Base-by-base conservation (phyloP, 164 flowering plant species). In the Vitis rupestris region DNA sequence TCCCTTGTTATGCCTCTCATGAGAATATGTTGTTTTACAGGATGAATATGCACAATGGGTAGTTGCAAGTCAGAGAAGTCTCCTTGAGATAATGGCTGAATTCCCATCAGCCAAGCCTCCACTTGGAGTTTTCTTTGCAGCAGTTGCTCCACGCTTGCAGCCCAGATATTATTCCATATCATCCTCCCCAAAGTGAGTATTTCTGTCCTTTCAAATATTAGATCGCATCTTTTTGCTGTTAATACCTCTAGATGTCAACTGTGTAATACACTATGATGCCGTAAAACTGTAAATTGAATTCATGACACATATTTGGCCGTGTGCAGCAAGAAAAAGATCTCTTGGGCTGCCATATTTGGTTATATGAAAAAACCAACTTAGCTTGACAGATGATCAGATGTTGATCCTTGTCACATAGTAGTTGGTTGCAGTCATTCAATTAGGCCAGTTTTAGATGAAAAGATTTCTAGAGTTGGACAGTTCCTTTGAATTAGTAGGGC, bases 141-240 rank as follows among this genome's bases (percentile, higher is more conserved):
- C 91, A 69, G 78, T 91, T 74, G 94, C 96, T 50, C 98, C 98
- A 53, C 97, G 99, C 30, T 74, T 96, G 81, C 98, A 89, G 85
- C 98, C 99, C n/a, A 85, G 99, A 90, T 96, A 79, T 69, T 96
- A 96, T 79, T 96, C 99, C 4, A 96, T 96, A 54, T 96, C 99
- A 52, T 96, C 99, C n/a, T 96, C 99, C 15, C 92, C 97, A 48
- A 90, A 85, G 99, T 96, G 63, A 78, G 59, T 64, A 47, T 63
- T 56, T 51, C 13, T 49, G 16, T 56, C 15, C 4, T 27, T 17
- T 56, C 7, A 11, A 30, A 49, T 23, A 6, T 58, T 49, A 37
- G 2, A 49, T 4, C 17, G 9, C 52, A 17, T 19, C 61, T 66
- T 50, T 37, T 60, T 58, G 31, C 44, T 48, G 15, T 64, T 64